Base-by-base conservation (phyloP, 108 stramenopile species). In the Skeletonema menzelii region DNA sequence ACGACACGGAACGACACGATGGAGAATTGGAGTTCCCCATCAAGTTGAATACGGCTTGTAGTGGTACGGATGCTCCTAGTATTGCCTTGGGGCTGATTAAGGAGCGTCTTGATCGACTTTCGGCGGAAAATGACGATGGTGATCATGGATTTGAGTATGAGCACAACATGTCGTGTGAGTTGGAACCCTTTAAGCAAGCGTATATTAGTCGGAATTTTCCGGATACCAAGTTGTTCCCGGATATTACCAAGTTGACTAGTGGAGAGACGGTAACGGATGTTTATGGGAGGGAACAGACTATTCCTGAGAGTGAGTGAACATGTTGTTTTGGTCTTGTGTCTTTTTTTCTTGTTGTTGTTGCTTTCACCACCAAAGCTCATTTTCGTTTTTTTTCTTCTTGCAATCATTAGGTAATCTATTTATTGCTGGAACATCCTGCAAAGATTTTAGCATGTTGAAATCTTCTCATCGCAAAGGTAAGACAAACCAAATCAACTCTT, bases 141-240 rank as follows among this genome's bases (percentile, higher is more conserved):
- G 46, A 47, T 24, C 62, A 47, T 57, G 28, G 47, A 13, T 59
- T 75, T 57, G 38, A 76, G 8, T 86, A 80, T 56, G 65, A 67
- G 8, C 90, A 91, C 68, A 72, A 66, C 17, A 77, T 91, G 62
- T 84, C 83, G 6, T 91, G 90, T 60, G 90, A 91, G 63, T 72
- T 84, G 57, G 90, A 91, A 57, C 87, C 90, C 8, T 88, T 91
- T 74, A 91, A 91, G 57, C 90, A 91, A 66, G 90, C 87, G 7
- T 91, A 91, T 63, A 58, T 91, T 0, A 83, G 72, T 14, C 64
- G 84, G 11, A 91, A 91, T 40, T 91, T 91, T 56, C 75, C 56
- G 11, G 83, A 83, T 35, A 57, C 69, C 4, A 44, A 70, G 0
- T 64, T 88, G 28, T 91, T 82, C 67, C 90, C 90, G 0, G 90